Base-by-base conservation (phyloP, 371 early-diverging fungal genomes). In the Haplosporangium sp. region DNA sequence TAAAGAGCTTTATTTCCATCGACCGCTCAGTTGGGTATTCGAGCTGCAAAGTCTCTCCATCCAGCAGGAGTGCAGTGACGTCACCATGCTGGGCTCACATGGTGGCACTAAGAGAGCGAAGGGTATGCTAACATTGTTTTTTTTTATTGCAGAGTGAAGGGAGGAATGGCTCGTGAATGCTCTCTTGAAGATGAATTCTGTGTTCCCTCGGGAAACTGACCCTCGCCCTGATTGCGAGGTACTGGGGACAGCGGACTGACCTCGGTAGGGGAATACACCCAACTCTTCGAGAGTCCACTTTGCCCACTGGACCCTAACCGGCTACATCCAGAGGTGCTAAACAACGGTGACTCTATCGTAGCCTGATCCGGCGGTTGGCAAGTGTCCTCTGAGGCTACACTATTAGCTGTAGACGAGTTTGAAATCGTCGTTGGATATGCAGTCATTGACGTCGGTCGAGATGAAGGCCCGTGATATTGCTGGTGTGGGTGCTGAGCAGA, bases 261-360 rank as follows among this genome's bases (percentile, higher is more conserved):
- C 29, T 64, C 65, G 4, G 18, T 37, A 3, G 64, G 41, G 14
- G 69, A 56, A 45, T 76, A 59, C 8, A 69, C 67, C 76, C 76
- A 69, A 54, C 75, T 74, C 58, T 69, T 69, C 16, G 75, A 74
- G 8, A 74, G 59, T n/a, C 57, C 66, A 53, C 75, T 74, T 18
- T 74, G 65, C 6, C 64, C 66, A 16, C 18, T 60, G 21, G 58
- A 42, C n/a, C 51, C 58, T 29, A 41, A 20, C 16, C 64, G 62
- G n/a, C 41, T 51, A 48, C 42, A 45, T 23, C 47, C 51, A 12
- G 56, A 40, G 11, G 48, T 40, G 23, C 37, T 46, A 36, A 57
- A 36, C 29, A 43, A n/a, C 14, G 47, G 14, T n/a, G 59, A 6
- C 13, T 36, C 50, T 38, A 53, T 42, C 23, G 42, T 21, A 23